Percentiles rank a stretch among this genome's conserved stretches.
Evolutionary conservation across 2,329 filamentous ascomycete genomes (phyloP).

Genomic region (Sclerotinia spermophila): DNA sequence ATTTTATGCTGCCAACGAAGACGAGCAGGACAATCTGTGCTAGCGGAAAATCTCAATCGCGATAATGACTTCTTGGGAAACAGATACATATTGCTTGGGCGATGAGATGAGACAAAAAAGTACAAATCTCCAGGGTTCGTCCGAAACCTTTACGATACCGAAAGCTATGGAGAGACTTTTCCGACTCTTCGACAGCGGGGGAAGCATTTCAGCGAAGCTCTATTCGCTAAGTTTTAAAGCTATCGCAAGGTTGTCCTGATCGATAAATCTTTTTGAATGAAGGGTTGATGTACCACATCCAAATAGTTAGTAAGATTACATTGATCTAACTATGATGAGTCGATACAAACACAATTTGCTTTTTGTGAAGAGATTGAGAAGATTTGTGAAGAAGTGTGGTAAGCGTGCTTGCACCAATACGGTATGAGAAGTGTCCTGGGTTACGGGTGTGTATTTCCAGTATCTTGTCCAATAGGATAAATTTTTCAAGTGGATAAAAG

Average conservation of each 20-base stretch:
- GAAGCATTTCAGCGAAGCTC: not conserved
- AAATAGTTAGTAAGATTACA: no score
- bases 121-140: conserved; percentile 6
- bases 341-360: not conserved
- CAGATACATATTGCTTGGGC: conserved; percentile 1
- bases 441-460: not conserved
- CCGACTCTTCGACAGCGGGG: conserved; percentile 11
- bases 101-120: not conserved
- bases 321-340: conserved; percentile 1
- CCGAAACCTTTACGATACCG: conserved; percentile 16
- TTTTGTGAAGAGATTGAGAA: conserved; percentile 1
- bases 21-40: conserved; percentile 7
- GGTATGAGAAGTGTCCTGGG: not conserved
- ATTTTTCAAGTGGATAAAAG: not conserved
- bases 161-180: not conserved
- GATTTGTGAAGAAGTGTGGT: not conserved
- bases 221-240: conserved; percentile 10
- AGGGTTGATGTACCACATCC: conserved; percentile 4
- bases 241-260: conserved; percentile 5
- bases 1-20: conserved; percentile 3
- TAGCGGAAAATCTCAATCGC: not conserved
- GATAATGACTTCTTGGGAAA: conserved; percentile 6
- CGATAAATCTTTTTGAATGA: conserved; percentile 4
- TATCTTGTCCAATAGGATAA: conserved; percentile 3
- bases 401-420: not conserved